Evolutionary conservation across 345 rosid genomes (phyloP), one percentile per base, ranked within the genome.

Genomic region (Bruguiera sexangula): DNA sequence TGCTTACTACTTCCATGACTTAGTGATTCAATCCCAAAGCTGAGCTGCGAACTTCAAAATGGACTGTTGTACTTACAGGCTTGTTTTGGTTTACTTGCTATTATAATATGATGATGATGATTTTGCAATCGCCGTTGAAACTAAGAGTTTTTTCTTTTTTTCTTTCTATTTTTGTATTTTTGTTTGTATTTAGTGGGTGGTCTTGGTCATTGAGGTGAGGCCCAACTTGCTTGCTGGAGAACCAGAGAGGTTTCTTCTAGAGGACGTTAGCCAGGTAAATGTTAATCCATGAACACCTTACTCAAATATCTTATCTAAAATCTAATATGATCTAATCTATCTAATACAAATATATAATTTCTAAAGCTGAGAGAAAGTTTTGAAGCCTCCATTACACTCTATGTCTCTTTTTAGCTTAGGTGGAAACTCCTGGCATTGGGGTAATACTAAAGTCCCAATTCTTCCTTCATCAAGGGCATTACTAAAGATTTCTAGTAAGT

Each of bases 191-290:
- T 75, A 93, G 98, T 93, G 96, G 96, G 65, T 76, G 63, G 94
- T 85, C 6, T 56, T 83, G 81, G 82, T 83, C 39, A 85, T 93
- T 46, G 97, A 93, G 79, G 87, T 91, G 48, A 88, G 91, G 75
- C 93, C 96, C 6, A 88, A 79, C 68, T 86, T 91, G 83, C 85
- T 93, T 70, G 85, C 96, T 66, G 94, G 93, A 75, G 97, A 93
- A 66, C 79, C 88, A 56, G 98, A 88, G 70, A 86, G 92, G 78
- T 81, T 94, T 74, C 81, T 78, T 56, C 87, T 89, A 8, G 85
- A 82, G 71, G 94, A 86, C 71, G 76, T 89, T 66, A 61, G 60
- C 69, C 85, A 80, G 89, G 97, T 89, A 81, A 60, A 32, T 4
- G 50, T 43, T 43, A 11, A 43, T 43, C 18, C 50, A 43, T 43